phyloP scores from a whole-genome alignment of 768 basidiomycete genomes.

The Russula olivacea region DNA sequence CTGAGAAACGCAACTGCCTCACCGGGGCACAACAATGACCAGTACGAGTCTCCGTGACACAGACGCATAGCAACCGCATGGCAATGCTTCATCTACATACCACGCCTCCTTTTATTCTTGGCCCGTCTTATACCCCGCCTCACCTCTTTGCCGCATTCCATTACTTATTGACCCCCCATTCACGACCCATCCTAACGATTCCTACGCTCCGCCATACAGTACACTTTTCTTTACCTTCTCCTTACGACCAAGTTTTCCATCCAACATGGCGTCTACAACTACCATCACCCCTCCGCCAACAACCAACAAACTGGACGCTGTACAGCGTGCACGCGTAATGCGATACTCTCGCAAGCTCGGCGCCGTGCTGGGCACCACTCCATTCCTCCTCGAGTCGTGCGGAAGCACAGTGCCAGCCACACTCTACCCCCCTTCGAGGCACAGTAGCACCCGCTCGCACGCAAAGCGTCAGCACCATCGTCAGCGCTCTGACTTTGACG shows the following conservation, averaged over 20 bases:
- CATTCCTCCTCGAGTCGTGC: constrained; percentile 21
- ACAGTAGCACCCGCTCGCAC: neutral
- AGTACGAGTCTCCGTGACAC: neutral
- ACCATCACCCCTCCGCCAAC: constrained; percentile 13
- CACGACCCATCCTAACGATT: neutral
- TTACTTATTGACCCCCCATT: neutral
- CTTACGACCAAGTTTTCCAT: neutral
- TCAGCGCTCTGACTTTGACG: constrained; percentile 10
- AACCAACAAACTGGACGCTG: constrained; percentile 18
- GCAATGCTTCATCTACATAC: neutral
- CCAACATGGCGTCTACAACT: constrained; percentile 1
- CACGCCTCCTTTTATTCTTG: neutral
- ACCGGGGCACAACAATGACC: constrained; percentile 2
- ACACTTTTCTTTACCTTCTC: neutral
- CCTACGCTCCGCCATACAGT: neutral
- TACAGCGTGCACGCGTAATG: constrained; percentile 22
- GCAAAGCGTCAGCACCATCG: constrained; percentile 12
- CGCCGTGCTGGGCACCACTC: constrained; percentile 23
- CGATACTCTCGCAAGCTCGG: constrained; percentile 25
- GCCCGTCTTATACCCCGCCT: constrained; percentile 6
- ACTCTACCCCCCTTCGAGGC: neutral
- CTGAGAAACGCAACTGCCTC: neutral
- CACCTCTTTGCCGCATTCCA: neutral
- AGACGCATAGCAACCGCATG: constrained; percentile 12
- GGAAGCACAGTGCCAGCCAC: constrained; percentile 5